Conservation (phyloP, 441 rosid species). For the Syzygium syzygioides region DNA sequence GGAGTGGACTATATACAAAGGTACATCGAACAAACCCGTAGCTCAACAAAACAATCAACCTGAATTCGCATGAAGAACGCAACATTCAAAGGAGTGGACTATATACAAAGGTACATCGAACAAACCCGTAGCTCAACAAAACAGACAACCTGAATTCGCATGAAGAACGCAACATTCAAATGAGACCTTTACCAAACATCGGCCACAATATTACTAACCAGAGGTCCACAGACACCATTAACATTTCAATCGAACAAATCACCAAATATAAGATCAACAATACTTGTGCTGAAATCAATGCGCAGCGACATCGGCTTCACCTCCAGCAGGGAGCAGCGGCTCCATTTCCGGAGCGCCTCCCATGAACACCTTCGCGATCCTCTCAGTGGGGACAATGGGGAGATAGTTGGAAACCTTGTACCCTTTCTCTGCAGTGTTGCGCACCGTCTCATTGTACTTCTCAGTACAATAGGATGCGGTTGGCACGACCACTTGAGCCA, state of each 20-base stretch:
- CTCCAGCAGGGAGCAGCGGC: constrained; percentile 27
- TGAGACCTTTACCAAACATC: neutral
- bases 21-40: neutral
- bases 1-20: neutral
- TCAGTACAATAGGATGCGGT: constrained; percentile 76
- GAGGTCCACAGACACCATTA: neutral
- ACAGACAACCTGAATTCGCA: neutral
- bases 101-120: neutral
- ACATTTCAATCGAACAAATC: neutral
- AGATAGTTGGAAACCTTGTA: constrained; percentile 63
- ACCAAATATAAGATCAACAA: neutral
- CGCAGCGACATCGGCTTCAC: neutral
- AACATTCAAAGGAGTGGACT: neutral
- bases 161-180: neutral
- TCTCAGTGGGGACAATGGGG: constrained; percentile 88
- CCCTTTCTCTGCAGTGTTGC: constrained; percentile 65
- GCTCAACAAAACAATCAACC: neutral
- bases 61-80: neutral
- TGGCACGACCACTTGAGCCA: constrained; percentile 72
- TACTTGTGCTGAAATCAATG: neutral
- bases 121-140: neutral
- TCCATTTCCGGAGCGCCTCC: constrained; percentile 24
- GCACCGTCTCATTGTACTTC: constrained; percentile 74
- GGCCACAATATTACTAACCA: neutral
- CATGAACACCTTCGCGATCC: constrained; percentile 64